These are phyloP conservation scores for Pyrenophora seminiperda DNA, from an alignment of 2,329 filamentous ascomycete species.

Conservation along the genomic window DNA sequence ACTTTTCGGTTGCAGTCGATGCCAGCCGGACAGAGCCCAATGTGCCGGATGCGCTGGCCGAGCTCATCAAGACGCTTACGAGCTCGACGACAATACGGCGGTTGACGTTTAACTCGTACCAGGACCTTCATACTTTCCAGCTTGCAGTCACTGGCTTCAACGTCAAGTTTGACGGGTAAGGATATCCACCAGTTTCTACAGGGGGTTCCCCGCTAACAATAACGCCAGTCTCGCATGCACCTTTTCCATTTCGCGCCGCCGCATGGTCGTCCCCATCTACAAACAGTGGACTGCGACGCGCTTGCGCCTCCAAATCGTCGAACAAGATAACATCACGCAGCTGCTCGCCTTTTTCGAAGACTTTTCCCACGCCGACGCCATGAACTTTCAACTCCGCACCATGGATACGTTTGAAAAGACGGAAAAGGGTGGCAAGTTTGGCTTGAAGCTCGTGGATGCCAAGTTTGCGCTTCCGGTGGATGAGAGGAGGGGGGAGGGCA, in stretches of 20 bases:
- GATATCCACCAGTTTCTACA: background rate
- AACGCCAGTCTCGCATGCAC: constrained; percentile 63
- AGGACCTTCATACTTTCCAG: constrained; percentile 77
- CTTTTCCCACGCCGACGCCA: constrained; percentile 82
- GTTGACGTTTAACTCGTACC: constrained; percentile 55
- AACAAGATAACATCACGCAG: constrained; percentile 75
- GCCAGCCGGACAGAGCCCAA: constrained; percentile 40
- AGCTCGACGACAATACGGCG: constrained; percentile 70
- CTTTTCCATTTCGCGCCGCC: constrained; percentile 80
- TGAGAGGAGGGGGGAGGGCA: constrained; percentile 56
- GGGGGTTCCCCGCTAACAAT: constrained; percentile 24
- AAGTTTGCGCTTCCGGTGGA: constrained; percentile 81
- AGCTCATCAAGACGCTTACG: constrained; percentile 65
- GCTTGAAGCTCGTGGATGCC: constrained; percentile 81
- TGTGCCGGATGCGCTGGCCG: constrained; percentile 65
- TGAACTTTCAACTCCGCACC: constrained; percentile 85
- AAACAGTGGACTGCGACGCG: constrained; percentile 90
- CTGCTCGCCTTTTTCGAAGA: constrained; percentile 86
- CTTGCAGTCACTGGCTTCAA: constrained; percentile 77
- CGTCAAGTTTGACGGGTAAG: constrained; percentile 57
- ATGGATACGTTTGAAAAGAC: constrained; percentile 78
- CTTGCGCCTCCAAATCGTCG: constrained; percentile 79
- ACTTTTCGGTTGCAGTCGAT: constrained; percentile 75
- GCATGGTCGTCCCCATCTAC: constrained; percentile 90
- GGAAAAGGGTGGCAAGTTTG: constrained; percentile 62